Conservation (phyloP, 805 yeast genomes). For the Kuraishia borneana region DNA sequence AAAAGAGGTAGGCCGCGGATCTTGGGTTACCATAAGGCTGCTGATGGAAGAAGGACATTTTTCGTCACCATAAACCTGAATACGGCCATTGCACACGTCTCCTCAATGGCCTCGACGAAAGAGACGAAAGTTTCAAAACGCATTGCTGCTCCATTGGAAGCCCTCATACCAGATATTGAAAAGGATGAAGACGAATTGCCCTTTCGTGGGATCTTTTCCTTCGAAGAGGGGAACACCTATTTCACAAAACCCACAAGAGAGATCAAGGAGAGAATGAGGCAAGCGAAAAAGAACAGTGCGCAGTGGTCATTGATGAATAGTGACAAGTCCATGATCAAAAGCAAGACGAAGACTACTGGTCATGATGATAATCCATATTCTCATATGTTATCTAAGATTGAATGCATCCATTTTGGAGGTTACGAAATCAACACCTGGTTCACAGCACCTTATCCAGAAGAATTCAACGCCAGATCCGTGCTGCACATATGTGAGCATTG, state of each 20-base stretch:
- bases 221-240: constrained; percentile 47
- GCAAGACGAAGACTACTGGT: constrained; percentile 8
- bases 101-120: not conserved
- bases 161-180: not conserved
- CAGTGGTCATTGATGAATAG: constrained; percentile 22
- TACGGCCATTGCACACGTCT: not conserved
- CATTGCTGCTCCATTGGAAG: not conserved
- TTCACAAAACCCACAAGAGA: constrained; percentile 46
- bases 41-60: not conserved
- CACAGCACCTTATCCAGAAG: constrained; percentile 87
- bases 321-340: constrained; percentile 16
- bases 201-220: constrained; percentile 51
- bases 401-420: constrained; percentile 58
- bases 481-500: constrained; percentile 80
- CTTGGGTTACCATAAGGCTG: not conserved
- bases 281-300: constrained; percentile 26
- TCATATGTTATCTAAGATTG: constrained; percentile 29
- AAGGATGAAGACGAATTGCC: constrained; percentile 32
- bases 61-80: not conserved
- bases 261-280: constrained; percentile 40
- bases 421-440: constrained; percentile 86
- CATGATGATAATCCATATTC: constrained; percentile 13
- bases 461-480: constrained; percentile 49
- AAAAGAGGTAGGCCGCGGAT: not conserved
- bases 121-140: too few relatives aligned